Conservation (phyloP, 768 basidiomycete genomes). For the Mycena albidolilacea region DNA sequence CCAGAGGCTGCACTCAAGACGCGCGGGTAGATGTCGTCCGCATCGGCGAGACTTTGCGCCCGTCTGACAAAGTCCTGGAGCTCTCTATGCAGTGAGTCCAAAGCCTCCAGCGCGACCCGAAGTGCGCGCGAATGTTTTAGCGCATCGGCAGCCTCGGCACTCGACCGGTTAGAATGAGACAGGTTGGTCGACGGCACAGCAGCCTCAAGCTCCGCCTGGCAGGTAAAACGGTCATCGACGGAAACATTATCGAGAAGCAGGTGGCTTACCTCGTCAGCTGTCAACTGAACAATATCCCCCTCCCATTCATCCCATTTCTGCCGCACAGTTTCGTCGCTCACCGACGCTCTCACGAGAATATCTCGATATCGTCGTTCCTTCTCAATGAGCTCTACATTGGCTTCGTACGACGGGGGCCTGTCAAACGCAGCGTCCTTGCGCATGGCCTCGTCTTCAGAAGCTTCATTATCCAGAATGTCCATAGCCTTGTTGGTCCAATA, state of each 20-base stretch:
- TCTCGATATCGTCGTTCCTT: constrained; percentile 80
- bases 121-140: constrained; percentile 78
- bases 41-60: constrained; percentile 71
- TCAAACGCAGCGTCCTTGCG: constrained; percentile 64
- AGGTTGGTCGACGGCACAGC: constrained; percentile 78
- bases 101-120: constrained; percentile 81
- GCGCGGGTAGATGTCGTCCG: constrained; percentile 81
- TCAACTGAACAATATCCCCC: constrained; percentile 76
- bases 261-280: constrained; percentile 72
- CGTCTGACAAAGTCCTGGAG: constrained; percentile 76
- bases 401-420: constrained; percentile 82
- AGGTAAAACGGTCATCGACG: constrained; percentile 1
- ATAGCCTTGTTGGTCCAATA: constrained; percentile 70
- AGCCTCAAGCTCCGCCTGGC: constrained; percentile 74
- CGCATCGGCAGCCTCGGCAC: constrained; percentile 62
- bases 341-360: constrained; percentile 80
- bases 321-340: constrained; percentile 83
- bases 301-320: constrained; percentile 95
- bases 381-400: constrained; percentile 79
- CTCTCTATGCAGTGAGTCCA: constrained; percentile 78
- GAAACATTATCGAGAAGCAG: constrained; percentile 5
- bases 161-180: constrained; percentile 47
- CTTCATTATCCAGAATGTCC: constrained; percentile 93
- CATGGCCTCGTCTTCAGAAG: constrained; percentile 84
- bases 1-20: constrained; percentile 77